Percentiles rank a stretch among this genome's conserved stretches.
These are phyloP conservation scores for Paecilomyces fulvus DNA, from an alignment of 2,329 filamentous ascomycete species.

Conservation along the genomic window DNA sequence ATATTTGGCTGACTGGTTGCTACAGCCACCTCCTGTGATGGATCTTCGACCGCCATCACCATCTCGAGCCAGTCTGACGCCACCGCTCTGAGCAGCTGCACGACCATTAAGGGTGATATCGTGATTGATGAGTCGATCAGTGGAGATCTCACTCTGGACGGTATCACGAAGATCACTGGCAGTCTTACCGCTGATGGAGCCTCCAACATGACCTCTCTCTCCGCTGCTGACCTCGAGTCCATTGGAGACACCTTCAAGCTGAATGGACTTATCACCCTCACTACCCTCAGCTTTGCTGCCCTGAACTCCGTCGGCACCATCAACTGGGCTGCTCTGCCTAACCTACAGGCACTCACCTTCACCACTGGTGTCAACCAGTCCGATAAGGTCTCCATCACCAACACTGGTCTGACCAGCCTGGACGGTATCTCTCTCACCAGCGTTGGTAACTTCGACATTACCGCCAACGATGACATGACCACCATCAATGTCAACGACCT, in stretches of 20 bases:
- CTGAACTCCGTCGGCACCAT: constrained; percentile 61
- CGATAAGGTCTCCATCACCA: constrained; percentile 63
- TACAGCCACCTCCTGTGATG: constrained; percentile 5
- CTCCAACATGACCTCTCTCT: constrained; percentile 56
- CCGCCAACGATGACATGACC: constrained; percentile 80
- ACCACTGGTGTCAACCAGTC: constrained; percentile 56
- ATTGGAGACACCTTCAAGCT: constrained; percentile 67
- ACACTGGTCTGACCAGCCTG: constrained; percentile 74
- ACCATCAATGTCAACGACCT: constrained; percentile 66
- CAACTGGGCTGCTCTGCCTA: constrained; percentile 62
- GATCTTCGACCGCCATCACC: constrained; percentile 27
- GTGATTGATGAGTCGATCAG: constrained; percentile 51
- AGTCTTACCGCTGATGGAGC: constrained; percentile 45
- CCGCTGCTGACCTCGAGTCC: constrained; percentile 50
- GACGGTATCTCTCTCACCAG: constrained; percentile 70
- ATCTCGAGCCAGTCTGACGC: constrained; percentile 53
- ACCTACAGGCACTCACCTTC: constrained; percentile 53
- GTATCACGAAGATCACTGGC: constrained; percentile 51
- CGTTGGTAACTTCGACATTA: constrained; percentile 68
- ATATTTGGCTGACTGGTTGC: constrained; percentile 11
- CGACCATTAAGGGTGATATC: constrained; percentile 61
- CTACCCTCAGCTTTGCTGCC: constrained; percentile 55
- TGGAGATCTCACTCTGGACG: constrained; percentile 54
- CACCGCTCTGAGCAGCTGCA: constrained; percentile 58
- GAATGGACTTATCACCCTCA: constrained; percentile 59